A percentile compares a stretch with the other conserved stretches of the same genome.
Conservation (phyloP, 2,329 filamentous ascomycete species). For the Phyllachora maydis region DNA sequence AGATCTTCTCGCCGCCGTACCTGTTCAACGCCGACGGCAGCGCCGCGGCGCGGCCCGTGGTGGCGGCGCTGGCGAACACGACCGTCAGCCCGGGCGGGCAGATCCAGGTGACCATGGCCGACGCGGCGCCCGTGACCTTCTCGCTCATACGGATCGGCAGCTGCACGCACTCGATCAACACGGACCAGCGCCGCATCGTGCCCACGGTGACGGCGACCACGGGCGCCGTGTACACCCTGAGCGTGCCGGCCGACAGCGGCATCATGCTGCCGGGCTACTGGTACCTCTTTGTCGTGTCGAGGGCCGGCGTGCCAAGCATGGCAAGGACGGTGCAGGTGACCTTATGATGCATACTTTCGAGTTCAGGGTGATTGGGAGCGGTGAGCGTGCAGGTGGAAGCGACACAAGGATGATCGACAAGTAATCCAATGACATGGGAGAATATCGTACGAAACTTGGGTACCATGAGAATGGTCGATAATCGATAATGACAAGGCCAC, state of each 20-base stretch:
- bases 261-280: slow-evolving; percentile 30
- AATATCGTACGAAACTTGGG: too few relatives aligned
- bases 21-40: slow-evolving; percentile 23
- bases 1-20: slow-evolving; percentile 34
- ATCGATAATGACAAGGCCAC: too few relatives aligned
- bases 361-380: too few relatives aligned
- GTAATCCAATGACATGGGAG: too few relatives aligned
- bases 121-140: slow-evolving; percentile 11
- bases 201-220: slow-evolving; percentile 11
- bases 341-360: too few relatives aligned
- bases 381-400: too few relatives aligned
- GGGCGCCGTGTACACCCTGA: slow-evolving; percentile 15
- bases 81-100: slow-evolving; percentile 10
- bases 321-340: slow-evolving; percentile 17
- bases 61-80: slow-evolving; percentile 11
- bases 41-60: slow-evolving; percentile 17
- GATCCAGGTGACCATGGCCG: slow-evolving; percentile 10
- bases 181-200: slow-evolving; percentile 31
- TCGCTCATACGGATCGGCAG: slow-evolving; percentile 23
- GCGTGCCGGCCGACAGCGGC: slow-evolving; percentile 23
- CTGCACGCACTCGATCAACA: slow-evolving; percentile 36
- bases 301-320: slow-evolving; percentile 21
- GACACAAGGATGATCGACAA: too few relatives aligned
- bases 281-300: slow-evolving; percentile 28
- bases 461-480: too few relatives aligned